phyloP scores from a whole-genome alignment of 202 grass and related monocot genomes.

The Sporobolus alterniflorus region DNA sequence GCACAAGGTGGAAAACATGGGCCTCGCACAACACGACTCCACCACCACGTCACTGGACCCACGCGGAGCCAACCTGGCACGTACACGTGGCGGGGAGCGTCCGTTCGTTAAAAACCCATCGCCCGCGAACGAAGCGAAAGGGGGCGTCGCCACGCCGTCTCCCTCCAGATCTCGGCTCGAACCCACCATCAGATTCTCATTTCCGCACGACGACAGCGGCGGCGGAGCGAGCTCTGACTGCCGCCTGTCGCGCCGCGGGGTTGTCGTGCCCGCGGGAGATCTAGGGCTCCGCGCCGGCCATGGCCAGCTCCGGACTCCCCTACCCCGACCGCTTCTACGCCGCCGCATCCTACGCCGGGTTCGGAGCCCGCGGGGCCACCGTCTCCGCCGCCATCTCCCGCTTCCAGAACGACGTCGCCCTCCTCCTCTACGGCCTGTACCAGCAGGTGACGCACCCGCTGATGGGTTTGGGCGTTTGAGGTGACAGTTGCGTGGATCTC shows the following conservation, averaged over 20 bases:
- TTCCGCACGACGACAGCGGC: slow-evolving; percentile 1
- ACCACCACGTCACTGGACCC: slow-evolving; percentile 36
- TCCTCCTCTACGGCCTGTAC: slow-evolving; percentile 93
- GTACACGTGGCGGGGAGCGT: slow-evolving; percentile 32
- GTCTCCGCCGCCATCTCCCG: slow-evolving; percentile 55
- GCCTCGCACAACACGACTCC: background rate
- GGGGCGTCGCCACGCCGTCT: slow-evolving; percentile 40
- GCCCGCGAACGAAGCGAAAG: slow-evolving; percentile 36
- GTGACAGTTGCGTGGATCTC: slow-evolving; percentile 39
- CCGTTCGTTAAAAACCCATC: slow-evolving; percentile 37
- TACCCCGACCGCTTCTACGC: slow-evolving; percentile 98
- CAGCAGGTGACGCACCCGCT: slow-evolving; percentile 64
- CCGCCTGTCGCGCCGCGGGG: background rate
- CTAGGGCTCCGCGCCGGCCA: slow-evolving; percentile 48
- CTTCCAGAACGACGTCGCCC: slow-evolving; percentile 93
- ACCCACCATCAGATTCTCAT: slow-evolving; percentile 31
- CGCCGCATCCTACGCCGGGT: slow-evolving; percentile 85
- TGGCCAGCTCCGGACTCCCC: slow-evolving; percentile 88
- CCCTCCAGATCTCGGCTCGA: slow-evolving; percentile 39
- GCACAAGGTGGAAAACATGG: background rate
- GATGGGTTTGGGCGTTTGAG: background rate
- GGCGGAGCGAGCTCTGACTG: slow-evolving; percentile 27
- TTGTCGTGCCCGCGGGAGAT: slow-evolving; percentile 27
- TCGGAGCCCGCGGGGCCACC: slow-evolving; percentile 39
- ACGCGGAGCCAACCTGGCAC: slow-evolving; percentile 11